Percentiles rank a stretch among this genome's conserved stretches.
These are phyloP conservation scores for Paracamarosporium sp. DNA, from an alignment of 2,329 filamentous ascomycete species.

Conservation along the genomic window DNA sequence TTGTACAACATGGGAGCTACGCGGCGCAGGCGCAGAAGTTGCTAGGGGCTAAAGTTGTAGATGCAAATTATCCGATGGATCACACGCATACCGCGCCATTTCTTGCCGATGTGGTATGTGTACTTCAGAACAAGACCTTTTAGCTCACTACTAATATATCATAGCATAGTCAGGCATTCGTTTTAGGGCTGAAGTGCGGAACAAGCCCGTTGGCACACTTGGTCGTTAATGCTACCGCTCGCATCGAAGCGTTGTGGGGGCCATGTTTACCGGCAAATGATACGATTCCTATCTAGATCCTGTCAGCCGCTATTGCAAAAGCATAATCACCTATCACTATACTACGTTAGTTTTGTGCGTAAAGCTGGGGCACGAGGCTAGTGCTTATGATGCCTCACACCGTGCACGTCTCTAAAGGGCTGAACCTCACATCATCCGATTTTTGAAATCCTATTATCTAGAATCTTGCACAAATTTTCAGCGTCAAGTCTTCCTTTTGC, in stretches of 20 bases:
- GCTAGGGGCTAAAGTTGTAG: constrained; percentile 21
- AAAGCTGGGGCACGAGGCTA: neutral
- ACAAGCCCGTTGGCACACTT: constrained; percentile 24
- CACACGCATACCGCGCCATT: constrained; percentile 33
- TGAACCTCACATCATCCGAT: neutral
- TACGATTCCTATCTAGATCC: neutral
- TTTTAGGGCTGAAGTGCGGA: constrained; percentile 28
- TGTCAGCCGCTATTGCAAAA: neutral
- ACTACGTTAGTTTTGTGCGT: neutral
- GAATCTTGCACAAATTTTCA: too few species aligned
- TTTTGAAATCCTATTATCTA: neutral
- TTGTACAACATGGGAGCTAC: constrained; percentile 65
- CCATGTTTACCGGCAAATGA: constrained; percentile 25
- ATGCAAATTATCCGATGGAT: constrained; percentile 30
- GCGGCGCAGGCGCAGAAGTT: constrained; percentile 50
- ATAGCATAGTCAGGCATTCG: constrained; percentile 27
- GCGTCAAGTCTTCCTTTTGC: too few species aligned
- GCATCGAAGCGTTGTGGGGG: constrained; percentile 22
- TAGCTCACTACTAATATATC: neutral
- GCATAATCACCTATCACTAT: neutral
- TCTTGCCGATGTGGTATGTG: constrained; percentile 23
- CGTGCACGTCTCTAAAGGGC: neutral
- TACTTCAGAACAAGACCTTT: neutral
- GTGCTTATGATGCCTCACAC: neutral
- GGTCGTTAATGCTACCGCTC: constrained; percentile 26